Percentiles rank a stretch among this genome's conserved stretches.
These are phyloP conservation scores for Carpinus fangiana DNA, from an alignment of 306 rosid species.

Conservation along the genomic window DNA sequence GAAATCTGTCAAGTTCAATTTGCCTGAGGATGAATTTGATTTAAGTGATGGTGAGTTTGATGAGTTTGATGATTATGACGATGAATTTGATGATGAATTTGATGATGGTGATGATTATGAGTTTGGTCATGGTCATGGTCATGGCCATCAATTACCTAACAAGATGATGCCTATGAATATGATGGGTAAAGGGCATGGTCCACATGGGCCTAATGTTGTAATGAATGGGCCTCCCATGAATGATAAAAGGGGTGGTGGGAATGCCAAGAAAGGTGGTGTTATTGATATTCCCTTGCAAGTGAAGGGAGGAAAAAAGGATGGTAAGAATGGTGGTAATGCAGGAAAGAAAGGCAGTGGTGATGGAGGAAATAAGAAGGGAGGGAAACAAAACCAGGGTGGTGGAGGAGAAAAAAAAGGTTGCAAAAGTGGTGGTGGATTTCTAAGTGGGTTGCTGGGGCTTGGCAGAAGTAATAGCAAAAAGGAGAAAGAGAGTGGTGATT, in stretches of 20 bases:
- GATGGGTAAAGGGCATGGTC: conserved; percentile 54
- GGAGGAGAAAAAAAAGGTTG: conserved; percentile 9
- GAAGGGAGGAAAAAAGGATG: conserved; percentile 56
- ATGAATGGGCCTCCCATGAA: conserved; percentile 53
- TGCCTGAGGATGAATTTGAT: conserved; percentile 59
- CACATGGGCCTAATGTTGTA: conserved; percentile 53
- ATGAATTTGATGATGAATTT: conserved; percentile 42
- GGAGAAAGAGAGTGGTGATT: too few species aligned
- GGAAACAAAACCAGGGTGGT: conserved; percentile 43
- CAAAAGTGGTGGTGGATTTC: conserved; percentile 46
- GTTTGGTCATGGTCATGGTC: conserved; percentile 47
- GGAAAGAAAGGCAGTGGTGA: conserved; percentile 42
- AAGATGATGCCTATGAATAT: conserved; percentile 30
- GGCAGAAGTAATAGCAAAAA: conserved; percentile 26
- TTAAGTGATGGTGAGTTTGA: conserved; percentile 54
- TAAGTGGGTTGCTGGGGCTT: conserved; percentile 46
- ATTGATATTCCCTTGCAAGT: conserved; percentile 55
- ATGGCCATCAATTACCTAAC: conserved; percentile 48
- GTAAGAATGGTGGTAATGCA: conserved; percentile 48
- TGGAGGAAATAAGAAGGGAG: conserved; percentile 40
- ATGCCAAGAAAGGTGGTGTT: conserved; percentile 65
- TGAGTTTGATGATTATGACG: conserved; percentile 47
- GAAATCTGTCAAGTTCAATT: conserved; percentile 71
- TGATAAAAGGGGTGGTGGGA: conserved; percentile 46
- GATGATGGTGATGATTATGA: conserved; percentile 50